Evolutionary conservation across 208 protist species (phyloP).

Genomic region (Trypanosoma mega): DNA sequence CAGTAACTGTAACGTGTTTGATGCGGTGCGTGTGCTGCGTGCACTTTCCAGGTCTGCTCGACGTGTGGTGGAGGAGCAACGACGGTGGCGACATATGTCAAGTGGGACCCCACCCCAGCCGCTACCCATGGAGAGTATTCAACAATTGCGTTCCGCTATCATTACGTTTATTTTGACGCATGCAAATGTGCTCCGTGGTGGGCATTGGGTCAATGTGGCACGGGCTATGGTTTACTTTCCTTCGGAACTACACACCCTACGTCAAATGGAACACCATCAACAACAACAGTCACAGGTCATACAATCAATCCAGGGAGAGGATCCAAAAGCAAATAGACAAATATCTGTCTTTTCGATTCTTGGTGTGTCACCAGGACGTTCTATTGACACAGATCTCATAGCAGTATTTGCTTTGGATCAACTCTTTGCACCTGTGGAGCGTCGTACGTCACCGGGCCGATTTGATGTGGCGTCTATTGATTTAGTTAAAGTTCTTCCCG

Average conservation of each 20-base stretch:
- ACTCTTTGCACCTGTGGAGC: slow-evolving; percentile 28
- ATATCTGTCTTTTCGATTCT: no score
- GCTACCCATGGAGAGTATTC: slow-evolving; percentile 56
- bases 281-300: no score
- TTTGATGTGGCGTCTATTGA: slow-evolving; percentile 30
- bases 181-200: slow-evolving; percentile 60
- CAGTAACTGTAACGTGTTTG: slow-evolving; percentile 58
- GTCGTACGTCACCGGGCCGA: not conserved
- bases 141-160: slow-evolving; percentile 56
- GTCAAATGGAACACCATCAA: no score
- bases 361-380: not conserved
- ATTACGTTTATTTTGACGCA: slow-evolving; percentile 70
- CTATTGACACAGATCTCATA: slow-evolving; percentile 25
- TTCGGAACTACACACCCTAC: slow-evolving; percentile 31
- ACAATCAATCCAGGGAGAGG: no score
- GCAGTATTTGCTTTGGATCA: slow-evolving; percentile 26
- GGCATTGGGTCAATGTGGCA: slow-evolving; percentile 79
- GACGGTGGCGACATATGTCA: not conserved
- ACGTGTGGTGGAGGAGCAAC: slow-evolving; percentile 40
- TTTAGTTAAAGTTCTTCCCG: slow-evolving; percentile 30
- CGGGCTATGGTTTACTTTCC: slow-evolving; percentile 82
- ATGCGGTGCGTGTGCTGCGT: slow-evolving; percentile 77
- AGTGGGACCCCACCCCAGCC: not conserved
- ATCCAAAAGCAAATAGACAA: no score
- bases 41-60: slow-evolving; percentile 75